These are phyloP conservation scores for Salvia splendens DNA, from an alignment of 257 asterid genomes.

Conservation along the genomic window DNA sequence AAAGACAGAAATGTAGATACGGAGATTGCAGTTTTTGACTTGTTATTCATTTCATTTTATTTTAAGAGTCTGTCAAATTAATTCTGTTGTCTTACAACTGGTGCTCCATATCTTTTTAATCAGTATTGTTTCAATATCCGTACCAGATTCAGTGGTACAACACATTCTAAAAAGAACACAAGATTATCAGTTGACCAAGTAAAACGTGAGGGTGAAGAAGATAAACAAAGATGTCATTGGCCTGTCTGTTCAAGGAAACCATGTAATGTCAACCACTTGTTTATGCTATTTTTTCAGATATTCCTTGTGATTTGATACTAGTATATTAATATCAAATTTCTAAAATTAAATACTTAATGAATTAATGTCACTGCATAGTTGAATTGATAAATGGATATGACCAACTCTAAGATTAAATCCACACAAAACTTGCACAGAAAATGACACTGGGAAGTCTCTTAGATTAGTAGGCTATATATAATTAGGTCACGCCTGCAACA, in stretches of 20 bases:
- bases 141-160: too few species aligned
- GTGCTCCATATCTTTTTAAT: too few species aligned
- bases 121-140: too few species aligned
- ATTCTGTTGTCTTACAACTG: too few species aligned
- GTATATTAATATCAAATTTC: background rate
- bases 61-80: too few species aligned
- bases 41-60: too few species aligned
- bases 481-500: constrained; percentile 19
- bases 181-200: background rate
- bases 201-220: background rate
- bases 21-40: background rate
- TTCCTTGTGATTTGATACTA: background rate
- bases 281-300: background rate
- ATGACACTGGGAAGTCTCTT: background rate
- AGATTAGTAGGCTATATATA: constrained; percentile 2
- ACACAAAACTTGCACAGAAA: background rate
- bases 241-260: constrained; percentile 5
- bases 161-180: background rate
- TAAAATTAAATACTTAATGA: background rate
- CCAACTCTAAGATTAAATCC: background rate
- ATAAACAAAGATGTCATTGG: background rate
- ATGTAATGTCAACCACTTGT: background rate
- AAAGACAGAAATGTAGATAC: background rate
- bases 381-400: constrained; percentile 3
- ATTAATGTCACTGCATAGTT: background rate